Conservation (phyloP, 495 filamentous ascomycete species). For the Penicillium canariense region DNA sequence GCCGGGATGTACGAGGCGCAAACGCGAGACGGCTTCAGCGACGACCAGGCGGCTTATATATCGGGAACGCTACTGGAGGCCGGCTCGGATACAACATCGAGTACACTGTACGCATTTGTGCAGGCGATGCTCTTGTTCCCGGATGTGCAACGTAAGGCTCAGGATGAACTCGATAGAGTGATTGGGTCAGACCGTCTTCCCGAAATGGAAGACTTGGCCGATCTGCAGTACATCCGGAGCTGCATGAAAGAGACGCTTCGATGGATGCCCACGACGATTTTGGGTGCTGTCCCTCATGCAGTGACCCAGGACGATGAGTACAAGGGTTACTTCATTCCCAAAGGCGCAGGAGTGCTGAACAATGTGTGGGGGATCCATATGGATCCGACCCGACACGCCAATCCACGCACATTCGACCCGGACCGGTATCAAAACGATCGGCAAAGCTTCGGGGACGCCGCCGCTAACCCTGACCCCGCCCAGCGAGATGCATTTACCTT, state of each 20-base stretch:
- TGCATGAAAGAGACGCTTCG: slow-evolving; percentile 41
- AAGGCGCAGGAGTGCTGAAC: slow-evolving; percentile 40
- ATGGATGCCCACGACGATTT: slow-evolving; percentile 41
- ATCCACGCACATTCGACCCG: slow-evolving; percentile 54
- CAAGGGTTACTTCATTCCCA: slow-evolving; percentile 49
- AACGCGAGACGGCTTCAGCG: slow-evolving; percentile 24
- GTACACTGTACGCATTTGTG: slow-evolving; percentile 39
- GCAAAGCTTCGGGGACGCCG: slow-evolving; percentile 32
- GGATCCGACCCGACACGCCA: slow-evolving; percentile 41
- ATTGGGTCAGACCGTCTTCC: slow-evolving; percentile 24
- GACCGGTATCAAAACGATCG: slow-evolving; percentile 44
- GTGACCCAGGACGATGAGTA: slow-evolving; percentile 54
- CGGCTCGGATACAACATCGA: slow-evolving; percentile 43
- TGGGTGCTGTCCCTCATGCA: slow-evolving; percentile 55
- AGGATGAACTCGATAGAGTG: slow-evolving; percentile 45
- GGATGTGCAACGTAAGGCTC: slow-evolving; percentile 46
- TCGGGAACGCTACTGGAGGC: slow-evolving; percentile 44
- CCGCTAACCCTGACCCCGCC: slow-evolving; percentile 38
- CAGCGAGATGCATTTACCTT: slow-evolving; percentile 32
- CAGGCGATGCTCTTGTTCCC: slow-evolving; percentile 45
- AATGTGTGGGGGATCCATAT: slow-evolving; percentile 50
- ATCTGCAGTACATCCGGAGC: slow-evolving; percentile 38
- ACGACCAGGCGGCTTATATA: slow-evolving; percentile 39
- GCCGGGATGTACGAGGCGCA: slow-evolving; percentile 39
- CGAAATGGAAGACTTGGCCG: slow-evolving; percentile 19